Evolutionary conservation across 192 early-diverging fungal genomes (phyloP).

Genomic region (Rhizophagus prolifer): DNA sequence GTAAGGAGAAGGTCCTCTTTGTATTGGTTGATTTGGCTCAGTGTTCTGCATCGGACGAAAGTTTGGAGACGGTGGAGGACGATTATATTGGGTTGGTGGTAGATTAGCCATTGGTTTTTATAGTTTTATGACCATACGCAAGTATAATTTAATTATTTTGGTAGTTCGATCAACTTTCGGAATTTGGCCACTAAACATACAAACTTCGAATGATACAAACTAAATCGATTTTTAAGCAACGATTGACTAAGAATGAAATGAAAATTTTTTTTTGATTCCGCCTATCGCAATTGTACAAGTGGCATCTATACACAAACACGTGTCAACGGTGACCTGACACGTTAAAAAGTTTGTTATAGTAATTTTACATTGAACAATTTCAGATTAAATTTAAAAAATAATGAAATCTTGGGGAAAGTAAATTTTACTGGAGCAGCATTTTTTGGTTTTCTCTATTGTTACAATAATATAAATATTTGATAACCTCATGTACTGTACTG

Average conservation of each 20-base stretch:
- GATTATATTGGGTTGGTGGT: not conserved
- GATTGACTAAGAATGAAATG: not conserved
- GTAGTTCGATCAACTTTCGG: not conserved
- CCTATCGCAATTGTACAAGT: not conserved
- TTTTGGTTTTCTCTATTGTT: no score
- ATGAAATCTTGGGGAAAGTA: no score
- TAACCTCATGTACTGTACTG: no score
- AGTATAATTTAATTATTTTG: not conserved
- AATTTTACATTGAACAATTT: no score
- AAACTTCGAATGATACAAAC: not conserved
- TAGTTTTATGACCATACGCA: not conserved
- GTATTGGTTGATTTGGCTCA: conserved; percentile 10
- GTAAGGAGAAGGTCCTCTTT: conserved; percentile 15
- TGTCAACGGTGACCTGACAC: not conserved
- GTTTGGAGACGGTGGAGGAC: conserved; percentile 21
- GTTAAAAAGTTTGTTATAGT: not conserved
- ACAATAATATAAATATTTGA: no score
- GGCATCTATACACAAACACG: not conserved
- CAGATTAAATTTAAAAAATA: no score
- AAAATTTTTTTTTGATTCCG: not conserved
- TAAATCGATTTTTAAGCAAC: not conserved
- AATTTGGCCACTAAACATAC: not conserved
- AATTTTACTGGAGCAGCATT: no score
- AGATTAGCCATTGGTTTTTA: conserved; percentile 17
- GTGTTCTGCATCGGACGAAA: conserved; percentile 10